Percentiles rank a stretch among this genome's conserved stretches.
Conservation (phyloP, 2,329 filamentous ascomycete genomes). For the Dactylellina leptospora region DNA sequence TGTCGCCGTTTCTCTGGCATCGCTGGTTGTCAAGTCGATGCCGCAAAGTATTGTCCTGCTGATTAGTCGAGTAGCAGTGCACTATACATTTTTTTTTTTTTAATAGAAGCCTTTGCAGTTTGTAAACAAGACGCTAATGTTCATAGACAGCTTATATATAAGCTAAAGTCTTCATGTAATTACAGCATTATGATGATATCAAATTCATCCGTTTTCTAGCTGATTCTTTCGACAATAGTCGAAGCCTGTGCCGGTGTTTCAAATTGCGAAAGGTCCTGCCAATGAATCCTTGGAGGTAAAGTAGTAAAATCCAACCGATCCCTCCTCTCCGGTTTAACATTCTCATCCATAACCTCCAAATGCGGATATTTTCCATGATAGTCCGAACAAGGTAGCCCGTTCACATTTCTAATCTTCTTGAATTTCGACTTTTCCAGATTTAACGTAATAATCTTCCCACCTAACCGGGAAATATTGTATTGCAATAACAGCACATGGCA, state of each 20-base stretch:
- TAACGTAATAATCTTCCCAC: background rate
- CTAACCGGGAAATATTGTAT: constrained; percentile 8
- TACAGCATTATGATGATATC: no score
- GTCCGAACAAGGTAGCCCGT: background rate
- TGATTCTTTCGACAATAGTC: no score
- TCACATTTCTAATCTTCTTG: background rate
- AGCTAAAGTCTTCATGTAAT: no score
- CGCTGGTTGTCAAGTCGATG: constrained; percentile 5
- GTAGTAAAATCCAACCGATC: background rate
- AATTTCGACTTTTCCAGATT: constrained; percentile 1
- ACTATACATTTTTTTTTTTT: background rate
- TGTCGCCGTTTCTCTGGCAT: constrained; percentile 1
- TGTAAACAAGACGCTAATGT: background rate
- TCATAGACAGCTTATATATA: no score
- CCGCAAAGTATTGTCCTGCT: no score
- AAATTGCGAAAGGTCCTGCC: constrained; percentile 2
- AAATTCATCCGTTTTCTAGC: no score
- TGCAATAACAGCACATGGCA: background rate
- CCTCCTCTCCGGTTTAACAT: background rate
- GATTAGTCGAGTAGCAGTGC: no score
- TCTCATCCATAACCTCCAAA: constrained; percentile 3
- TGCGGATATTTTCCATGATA: constrained; percentile 7
- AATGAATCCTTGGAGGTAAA: constrained; percentile 19
- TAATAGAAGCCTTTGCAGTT: background rate
- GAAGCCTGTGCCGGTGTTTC: background rate